These are phyloP conservation scores for Syncephalis plumigaleata DNA, from an alignment of 371 early-diverging fungal genomes.

Conservation along the genomic window DNA sequence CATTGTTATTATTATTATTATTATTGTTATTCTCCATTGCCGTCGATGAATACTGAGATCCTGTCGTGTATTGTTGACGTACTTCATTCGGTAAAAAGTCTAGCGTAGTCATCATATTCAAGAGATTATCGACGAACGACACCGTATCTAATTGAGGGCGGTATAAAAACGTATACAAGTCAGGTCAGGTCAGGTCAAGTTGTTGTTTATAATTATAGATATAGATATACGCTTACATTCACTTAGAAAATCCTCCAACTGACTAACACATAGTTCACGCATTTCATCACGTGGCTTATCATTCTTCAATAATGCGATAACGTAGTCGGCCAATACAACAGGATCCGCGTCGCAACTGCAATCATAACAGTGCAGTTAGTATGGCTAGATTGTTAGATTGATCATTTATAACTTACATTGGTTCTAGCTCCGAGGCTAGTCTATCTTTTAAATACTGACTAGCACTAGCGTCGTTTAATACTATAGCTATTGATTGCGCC, in stretches of 20 bases:
- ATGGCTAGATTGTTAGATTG: neutral
- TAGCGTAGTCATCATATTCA: too few species aligned
- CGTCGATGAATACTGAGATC: too few species aligned
- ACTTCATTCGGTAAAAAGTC: too few species aligned
- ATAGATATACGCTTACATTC: conserved; percentile 21
- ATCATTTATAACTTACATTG: neutral
- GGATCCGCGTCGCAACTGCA: conserved; percentile 67
- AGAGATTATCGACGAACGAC: neutral
- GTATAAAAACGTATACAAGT: too few species aligned
- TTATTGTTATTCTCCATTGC: too few species aligned
- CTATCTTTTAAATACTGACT: neutral
- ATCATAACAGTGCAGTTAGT: too few species aligned
- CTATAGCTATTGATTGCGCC: too few species aligned
- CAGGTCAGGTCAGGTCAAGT: too few species aligned
- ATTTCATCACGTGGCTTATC: conserved; percentile 26
- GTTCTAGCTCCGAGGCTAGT: neutral
- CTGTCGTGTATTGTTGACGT: too few species aligned
- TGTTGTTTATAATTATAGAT: too few species aligned
- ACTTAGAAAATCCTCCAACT: conserved; percentile 32
- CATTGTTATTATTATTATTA: too few species aligned
- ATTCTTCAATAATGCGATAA: conserved; percentile 53
- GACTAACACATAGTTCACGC: conserved; percentile 17
- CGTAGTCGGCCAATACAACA: conserved; percentile 55
- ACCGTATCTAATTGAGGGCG: neutral
- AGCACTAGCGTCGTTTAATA: neutral